A percentile compares a stretch with the other conserved stretches of the same genome.
Evolutionary conservation across 2,329 filamentous ascomycete genomes (phyloP).

Genomic region (Blastomyces parvus): DNA sequence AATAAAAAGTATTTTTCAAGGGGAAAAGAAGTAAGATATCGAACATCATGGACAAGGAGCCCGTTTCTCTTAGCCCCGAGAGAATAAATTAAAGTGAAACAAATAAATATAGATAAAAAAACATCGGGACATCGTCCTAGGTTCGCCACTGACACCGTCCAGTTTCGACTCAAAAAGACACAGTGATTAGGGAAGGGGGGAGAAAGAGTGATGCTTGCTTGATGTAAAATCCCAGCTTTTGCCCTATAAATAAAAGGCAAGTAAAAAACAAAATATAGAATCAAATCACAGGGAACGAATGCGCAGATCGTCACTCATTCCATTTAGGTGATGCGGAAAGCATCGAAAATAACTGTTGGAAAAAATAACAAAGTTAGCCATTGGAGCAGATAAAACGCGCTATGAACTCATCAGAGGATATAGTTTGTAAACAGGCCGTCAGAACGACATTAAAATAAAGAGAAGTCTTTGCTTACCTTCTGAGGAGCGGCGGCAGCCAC

Average conservation of each 20-base stretch:
- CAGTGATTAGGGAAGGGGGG: background rate
- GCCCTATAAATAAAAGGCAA: constrained; percentile 1
- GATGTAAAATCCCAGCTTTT: background rate
- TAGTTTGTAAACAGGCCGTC: too few species aligned
- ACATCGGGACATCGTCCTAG: background rate
- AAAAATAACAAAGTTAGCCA: constrained; percentile 9
- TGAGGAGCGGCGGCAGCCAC: constrained; percentile 38
- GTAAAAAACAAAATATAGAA: background rate
- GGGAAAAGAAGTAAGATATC: background rate
- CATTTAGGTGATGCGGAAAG: constrained; percentile 29
- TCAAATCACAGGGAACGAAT: constrained; percentile 2
- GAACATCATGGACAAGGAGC: background rate
- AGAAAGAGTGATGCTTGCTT: background rate
- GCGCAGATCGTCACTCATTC: background rate
- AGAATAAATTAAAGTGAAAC: background rate
- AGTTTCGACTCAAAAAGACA: background rate
- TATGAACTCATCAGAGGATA: too few species aligned
- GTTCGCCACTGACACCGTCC: background rate
- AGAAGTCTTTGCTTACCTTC: constrained; percentile 31
- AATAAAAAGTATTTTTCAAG: background rate
- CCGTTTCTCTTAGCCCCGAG: background rate
- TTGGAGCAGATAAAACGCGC: background rate
- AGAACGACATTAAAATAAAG: background rate
- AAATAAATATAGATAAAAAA: background rate
- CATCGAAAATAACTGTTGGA: constrained; percentile 27